These are phyloP conservation scores for Strigomonas culicis DNA, from an alignment of 208 protist species.

Conservation along the genomic window DNA sequence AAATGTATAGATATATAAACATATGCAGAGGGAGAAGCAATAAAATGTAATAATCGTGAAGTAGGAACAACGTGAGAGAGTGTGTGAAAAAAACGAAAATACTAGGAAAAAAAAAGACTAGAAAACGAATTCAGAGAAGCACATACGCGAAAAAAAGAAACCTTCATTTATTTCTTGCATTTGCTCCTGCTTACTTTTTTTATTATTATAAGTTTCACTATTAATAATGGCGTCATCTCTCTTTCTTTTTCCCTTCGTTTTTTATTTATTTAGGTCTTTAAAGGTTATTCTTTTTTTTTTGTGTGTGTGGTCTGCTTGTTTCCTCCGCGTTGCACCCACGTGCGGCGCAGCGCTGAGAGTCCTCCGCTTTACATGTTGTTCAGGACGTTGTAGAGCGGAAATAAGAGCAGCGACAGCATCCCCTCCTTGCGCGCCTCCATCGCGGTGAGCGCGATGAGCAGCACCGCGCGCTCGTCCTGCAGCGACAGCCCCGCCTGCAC, in stretches of 20 bases:
- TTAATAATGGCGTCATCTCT: too few species aligned
- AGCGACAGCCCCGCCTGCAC: slow-evolving; percentile 43
- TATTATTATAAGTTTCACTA: slow-evolving; percentile 10
- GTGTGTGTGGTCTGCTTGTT: slow-evolving; percentile 5
- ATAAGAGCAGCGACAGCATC: slow-evolving; percentile 57
- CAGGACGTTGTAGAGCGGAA: slow-evolving; percentile 50
- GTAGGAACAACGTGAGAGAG: neutral
- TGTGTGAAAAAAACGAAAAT: neutral
- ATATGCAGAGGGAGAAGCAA: too few species aligned
- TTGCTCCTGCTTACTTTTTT: neutral
- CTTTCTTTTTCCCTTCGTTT: too few species aligned
- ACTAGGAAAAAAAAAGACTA: neutral
- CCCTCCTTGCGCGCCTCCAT: slow-evolving; percentile 81
- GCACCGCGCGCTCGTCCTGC: slow-evolving; percentile 63
- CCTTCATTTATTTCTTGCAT: neutral
- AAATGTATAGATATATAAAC: too few species aligned
- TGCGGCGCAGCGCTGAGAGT: too few species aligned
- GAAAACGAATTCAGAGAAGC: slow-evolving; percentile 9
- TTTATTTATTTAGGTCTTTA: too few species aligned
- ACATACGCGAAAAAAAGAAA: neutral
- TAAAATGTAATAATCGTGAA: neutral
- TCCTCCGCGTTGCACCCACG: neutral
- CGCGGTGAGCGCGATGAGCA: slow-evolving; percentile 64
- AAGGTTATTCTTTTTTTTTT: slow-evolving; percentile 16
- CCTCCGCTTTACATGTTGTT: slow-evolving; percentile 73